phyloP scores from a whole-genome alignment of 441 rosid genomes.

The Croton setiger region DNA sequence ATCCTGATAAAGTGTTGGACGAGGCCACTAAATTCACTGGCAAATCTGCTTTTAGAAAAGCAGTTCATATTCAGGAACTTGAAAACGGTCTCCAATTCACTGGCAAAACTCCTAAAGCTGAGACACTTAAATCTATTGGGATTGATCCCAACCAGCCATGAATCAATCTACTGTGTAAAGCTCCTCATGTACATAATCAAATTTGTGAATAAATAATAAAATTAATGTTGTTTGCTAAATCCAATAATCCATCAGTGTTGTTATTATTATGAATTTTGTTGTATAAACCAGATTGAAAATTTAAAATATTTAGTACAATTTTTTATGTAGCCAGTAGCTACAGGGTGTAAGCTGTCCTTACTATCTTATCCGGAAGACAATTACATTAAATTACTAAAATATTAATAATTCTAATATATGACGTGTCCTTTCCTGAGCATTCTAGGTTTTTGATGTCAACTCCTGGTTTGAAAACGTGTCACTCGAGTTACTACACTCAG shows the following conservation, averaged over 20 bases:
- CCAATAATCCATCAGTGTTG: no score
- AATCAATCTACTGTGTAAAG: background rate
- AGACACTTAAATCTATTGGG: conserved; percentile 47
- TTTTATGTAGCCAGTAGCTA: no score
- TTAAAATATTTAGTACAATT: no score
- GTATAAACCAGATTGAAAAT: no score
- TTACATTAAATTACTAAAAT: background rate
- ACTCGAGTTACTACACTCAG: conserved; percentile 17
- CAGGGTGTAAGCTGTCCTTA: background rate
- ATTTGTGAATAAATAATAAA: background rate
- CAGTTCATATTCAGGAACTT: conserved; percentile 47
- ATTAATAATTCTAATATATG: conserved; percentile 9
- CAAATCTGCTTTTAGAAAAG: conserved; percentile 50
- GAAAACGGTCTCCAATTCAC: conserved; percentile 3
- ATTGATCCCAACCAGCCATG: conserved; percentile 31
- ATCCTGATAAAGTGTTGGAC: conserved; percentile 43
- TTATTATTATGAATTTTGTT: no score
- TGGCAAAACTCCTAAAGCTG: conserved; percentile 19
- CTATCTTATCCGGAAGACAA: background rate
- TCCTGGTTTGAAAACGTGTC: conserved; percentile 21
- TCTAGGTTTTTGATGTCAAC: conserved; percentile 31
- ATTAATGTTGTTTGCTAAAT: background rate
- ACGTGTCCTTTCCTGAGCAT: conserved; percentile 44
- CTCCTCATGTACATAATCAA: background rate
- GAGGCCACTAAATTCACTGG: conserved; percentile 38